A percentile compares a stretch with the other conserved stretches of the same genome.
These are phyloP conservation scores for Syzygium aqueum DNA, from an alignment of 345 rosid species.

Conservation along the genomic window DNA sequence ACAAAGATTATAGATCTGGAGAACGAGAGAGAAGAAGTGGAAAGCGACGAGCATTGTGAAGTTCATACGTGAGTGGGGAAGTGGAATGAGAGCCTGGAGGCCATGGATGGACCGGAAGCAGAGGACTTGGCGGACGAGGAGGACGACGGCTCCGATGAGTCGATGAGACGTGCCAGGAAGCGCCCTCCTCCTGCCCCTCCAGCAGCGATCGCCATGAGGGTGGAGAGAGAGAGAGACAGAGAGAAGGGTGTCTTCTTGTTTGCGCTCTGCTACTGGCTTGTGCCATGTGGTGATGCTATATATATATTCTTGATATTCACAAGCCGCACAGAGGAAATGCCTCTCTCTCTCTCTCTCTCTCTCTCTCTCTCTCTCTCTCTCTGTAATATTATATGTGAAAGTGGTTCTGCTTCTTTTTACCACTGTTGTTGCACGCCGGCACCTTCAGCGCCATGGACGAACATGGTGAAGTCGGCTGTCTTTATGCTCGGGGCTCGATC, in stretches of 20 bases:
- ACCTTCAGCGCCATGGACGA: neutral
- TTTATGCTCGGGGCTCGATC: neutral
- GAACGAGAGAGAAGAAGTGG: neutral
- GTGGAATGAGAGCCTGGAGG: neutral
- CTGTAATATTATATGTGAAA: neutral
- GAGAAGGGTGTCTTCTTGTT: neutral
- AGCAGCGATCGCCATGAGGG: neutral
- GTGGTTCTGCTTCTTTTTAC: neutral
- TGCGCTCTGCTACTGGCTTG: neutral
- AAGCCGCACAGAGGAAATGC: neutral
- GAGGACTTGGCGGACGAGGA: neutral
- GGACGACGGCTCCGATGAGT: neutral
- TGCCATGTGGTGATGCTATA: neutral
- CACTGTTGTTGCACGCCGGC: neutral
- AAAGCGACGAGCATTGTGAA: neutral
- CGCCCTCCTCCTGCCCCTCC: neutral
- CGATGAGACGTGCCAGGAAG: neutral
- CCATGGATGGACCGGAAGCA: neutral
- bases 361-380: too few relatives aligned
- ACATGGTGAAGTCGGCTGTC: rapidly evolving
- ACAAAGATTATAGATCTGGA: neutral
- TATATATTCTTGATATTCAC: neutral
- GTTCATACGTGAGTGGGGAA: neutral
- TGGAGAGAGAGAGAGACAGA: neutral
- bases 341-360: neutral